Evolutionary conservation across 1,284 basidiomycete genomes (phyloP).

Genomic region (Irpex lacteus): DNA sequence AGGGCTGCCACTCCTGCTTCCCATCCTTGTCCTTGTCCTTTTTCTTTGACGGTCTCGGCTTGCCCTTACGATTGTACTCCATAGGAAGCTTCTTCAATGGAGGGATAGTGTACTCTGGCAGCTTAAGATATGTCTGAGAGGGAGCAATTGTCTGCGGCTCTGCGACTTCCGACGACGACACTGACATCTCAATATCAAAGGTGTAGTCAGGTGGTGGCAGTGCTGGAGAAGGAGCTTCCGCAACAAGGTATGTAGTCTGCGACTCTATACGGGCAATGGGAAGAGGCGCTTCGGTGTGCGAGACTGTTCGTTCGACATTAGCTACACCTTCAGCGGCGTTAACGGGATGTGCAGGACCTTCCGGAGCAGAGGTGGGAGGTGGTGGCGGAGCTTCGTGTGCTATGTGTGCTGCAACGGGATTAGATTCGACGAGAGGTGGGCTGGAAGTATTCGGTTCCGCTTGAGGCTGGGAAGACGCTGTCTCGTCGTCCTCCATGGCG

Average conservation of each 20-base stretch:
- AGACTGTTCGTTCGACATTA: neutral
- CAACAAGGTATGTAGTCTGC: slow-evolving; percentile 1
- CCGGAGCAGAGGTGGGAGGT: neutral
- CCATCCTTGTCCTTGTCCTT: slow-evolving; percentile 46
- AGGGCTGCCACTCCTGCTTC: slow-evolving; percentile 60
- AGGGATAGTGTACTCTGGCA: slow-evolving; percentile 52
- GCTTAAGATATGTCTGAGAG: slow-evolving; percentile 1
- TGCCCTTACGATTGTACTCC: slow-evolving; percentile 62
- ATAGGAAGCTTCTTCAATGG: slow-evolving; percentile 57
- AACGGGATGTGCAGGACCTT: neutral
- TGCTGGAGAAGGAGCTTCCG: slow-evolving; percentile 6
- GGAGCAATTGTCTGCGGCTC: slow-evolving; percentile 13
- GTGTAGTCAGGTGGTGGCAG: slow-evolving; percentile 19
- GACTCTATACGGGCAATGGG: slow-evolving; percentile 10
- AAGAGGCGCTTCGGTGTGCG: neutral
- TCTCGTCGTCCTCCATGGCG: slow-evolving; percentile 18
- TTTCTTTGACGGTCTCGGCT: slow-evolving; percentile 54
- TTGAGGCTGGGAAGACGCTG: neutral
- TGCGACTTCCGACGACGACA: slow-evolving; percentile 4
- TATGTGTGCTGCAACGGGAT: neutral
- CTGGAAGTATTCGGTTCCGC: neutral
- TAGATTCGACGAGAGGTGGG: neutral
- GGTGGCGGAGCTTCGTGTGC: neutral
- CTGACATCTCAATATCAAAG: slow-evolving; percentile 12
- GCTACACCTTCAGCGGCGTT: neutral